Conservation (phyloP, 768 basidiomycete species). For the Tricholoma hemisulphureum region DNA sequence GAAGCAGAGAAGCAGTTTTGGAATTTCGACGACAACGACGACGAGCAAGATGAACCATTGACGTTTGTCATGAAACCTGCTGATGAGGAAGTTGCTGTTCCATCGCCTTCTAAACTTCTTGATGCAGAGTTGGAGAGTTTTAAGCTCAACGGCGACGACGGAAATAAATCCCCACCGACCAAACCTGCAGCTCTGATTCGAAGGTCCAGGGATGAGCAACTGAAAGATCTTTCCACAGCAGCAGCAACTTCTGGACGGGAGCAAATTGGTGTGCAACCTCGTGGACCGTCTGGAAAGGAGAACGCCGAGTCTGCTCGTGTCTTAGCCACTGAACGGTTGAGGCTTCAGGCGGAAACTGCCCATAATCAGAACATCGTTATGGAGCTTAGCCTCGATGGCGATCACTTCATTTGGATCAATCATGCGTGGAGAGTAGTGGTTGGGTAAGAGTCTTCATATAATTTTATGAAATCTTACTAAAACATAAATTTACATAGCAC, state of each 20-base stretch:
- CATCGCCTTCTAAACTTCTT: conserved; percentile 36
- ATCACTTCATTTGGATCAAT: conserved; percentile 94
- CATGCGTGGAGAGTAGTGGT: conserved; percentile 93
- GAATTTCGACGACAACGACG: conserved; percentile 94
- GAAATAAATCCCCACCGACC: conserved; percentile 47
- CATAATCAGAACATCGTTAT: conserved; percentile 95
- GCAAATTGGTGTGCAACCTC: conserved; percentile 33
- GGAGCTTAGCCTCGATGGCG: conserved; percentile 91
- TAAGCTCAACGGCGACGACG: conserved; percentile 53
- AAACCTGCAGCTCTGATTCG: conserved; percentile 51
- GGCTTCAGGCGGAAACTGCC: conserved; percentile 89
- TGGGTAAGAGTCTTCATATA: conserved; percentile 53
- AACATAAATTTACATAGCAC: conserved; percentile 47
- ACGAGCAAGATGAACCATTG: conserved; percentile 87
- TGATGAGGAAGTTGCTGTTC: conserved; percentile 46
- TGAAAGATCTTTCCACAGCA: conserved; percentile 45
- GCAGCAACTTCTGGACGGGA: conserved; percentile 31
- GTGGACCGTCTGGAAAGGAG: conserved; percentile 47
- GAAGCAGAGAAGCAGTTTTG: conserved; percentile 99
- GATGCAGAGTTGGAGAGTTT: conserved; percentile 45
- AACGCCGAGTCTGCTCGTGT: conserved; percentile 75
- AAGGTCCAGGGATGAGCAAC: conserved; percentile 57
- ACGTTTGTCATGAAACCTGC: conserved; percentile 92
- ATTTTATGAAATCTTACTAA: conserved; percentile 10
- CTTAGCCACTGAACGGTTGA: conserved; percentile 84